phyloP scores from a whole-genome alignment of 2,329 filamentous ascomycete species.

The Trichoderma atrobrunneum region DNA sequence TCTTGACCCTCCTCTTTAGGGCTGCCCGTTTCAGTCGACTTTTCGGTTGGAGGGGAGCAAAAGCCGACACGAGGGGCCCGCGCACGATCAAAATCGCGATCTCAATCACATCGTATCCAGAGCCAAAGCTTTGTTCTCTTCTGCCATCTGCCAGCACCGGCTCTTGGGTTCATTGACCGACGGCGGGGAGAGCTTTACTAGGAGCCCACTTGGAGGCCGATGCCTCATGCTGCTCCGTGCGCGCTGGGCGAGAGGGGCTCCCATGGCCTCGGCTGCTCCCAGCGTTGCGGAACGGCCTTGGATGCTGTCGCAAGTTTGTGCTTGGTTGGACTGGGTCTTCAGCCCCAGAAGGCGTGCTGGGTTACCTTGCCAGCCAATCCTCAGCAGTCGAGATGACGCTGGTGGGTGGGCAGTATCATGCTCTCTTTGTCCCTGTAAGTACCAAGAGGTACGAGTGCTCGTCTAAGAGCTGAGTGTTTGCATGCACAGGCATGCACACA shows the following conservation, averaged over 20 bases:
- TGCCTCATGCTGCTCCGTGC: constrained; percentile 10
- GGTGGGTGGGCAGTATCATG: not conserved
- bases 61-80: not conserved
- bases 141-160: not conserved
- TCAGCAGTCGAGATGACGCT: not conserved
- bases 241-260: not conserved
- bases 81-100: not conserved
- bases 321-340: not conserved
- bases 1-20: not conserved
- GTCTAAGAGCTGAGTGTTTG: not conserved
- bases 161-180: not conserved
- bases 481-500: not conserved
- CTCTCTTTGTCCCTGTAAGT: not conserved
- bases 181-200: not conserved
- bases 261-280: constrained; percentile 17
- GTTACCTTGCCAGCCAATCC: not conserved
- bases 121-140: not conserved
- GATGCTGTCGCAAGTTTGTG: not conserved
- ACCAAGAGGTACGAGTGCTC: not conserved
- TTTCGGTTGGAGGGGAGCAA: not conserved
- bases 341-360: constrained; percentile 12
- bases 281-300: constrained; percentile 7
- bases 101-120: not conserved
- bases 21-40: not conserved
- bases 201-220: not conserved